phyloP scores from a whole-genome alignment of 805 yeast genomes.

The Ogataea ramenticola region DNA sequence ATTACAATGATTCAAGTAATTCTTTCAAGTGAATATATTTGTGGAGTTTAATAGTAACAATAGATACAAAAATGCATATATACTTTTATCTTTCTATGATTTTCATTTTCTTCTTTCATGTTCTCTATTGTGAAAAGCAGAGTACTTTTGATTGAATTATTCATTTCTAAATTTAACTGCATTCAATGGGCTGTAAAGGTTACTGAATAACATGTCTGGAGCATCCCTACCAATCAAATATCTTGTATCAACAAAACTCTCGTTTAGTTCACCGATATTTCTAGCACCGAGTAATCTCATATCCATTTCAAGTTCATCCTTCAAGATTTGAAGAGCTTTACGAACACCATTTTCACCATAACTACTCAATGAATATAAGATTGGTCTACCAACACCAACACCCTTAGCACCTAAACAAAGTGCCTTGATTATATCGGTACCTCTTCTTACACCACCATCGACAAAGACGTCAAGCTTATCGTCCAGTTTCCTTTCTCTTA shows the following conservation, averaged over 20 bases:
- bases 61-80: too few relatives aligned
- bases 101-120: too few relatives aligned
- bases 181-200: conserved; percentile 22
- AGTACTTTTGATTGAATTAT: too few relatives aligned
- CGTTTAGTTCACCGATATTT: conserved; percentile 50
- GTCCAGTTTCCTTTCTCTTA: conserved; percentile 38
- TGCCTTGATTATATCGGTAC: conserved; percentile 60
- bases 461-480: conserved; percentile 50
- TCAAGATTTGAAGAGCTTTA: conserved; percentile 52
- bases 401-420: conserved; percentile 64
- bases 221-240: conserved; percentile 26
- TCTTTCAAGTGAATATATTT: too few relatives aligned
- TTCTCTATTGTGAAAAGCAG: too few relatives aligned
- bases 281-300: conserved; percentile 77
- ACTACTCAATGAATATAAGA: conserved; percentile 54
- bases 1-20: too few relatives aligned
- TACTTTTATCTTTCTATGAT: too few relatives aligned
- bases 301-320: conserved; percentile 65
- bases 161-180: conserved; percentile 24
- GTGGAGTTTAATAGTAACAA: too few relatives aligned
- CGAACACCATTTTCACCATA: conserved; percentile 62
- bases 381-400: conserved; percentile 65
- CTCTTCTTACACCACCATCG: conserved; percentile 68
- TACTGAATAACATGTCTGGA: conserved; percentile 22
- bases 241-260: conserved; percentile 51